Evolutionary conservation across 2,329 filamentous ascomycete genomes (phyloP).

Genomic region (Fusarium clavum): DNA sequence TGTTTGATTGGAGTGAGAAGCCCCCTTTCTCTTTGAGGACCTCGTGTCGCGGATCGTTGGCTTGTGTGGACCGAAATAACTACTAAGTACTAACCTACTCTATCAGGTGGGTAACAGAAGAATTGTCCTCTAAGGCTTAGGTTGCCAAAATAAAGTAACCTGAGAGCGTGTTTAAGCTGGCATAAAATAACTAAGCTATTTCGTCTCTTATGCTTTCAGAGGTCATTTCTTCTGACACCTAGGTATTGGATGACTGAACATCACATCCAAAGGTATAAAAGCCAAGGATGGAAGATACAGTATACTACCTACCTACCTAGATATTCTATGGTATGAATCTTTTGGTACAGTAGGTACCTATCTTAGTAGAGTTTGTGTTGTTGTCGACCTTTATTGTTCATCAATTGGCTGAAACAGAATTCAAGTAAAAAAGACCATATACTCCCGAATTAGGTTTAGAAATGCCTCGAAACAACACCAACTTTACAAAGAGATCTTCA

Average conservation of each 20-base stretch:
- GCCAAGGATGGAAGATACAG: neutral
- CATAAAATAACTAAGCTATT: too few relatives aligned
- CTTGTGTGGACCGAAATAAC: slow-evolving; percentile 26
- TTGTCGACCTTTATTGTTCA: neutral
- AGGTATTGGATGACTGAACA: slow-evolving; percentile 1
- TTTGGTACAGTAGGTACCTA: neutral
- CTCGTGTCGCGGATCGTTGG: slow-evolving; percentile 45
- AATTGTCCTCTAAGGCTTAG: too few relatives aligned
- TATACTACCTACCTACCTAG: neutral
- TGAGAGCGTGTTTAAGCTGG: too few relatives aligned
- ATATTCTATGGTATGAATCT: neutral
- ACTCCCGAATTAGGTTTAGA: slow-evolving; percentile 9
- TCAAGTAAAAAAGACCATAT: neutral
- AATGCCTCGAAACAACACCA: neutral
- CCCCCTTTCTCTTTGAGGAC: slow-evolving; percentile 41
- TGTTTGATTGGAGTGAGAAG: slow-evolving; percentile 34
- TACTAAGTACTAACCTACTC: neutral
- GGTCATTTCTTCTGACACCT: too few relatives aligned
- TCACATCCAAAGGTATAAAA: neutral
- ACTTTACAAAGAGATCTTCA: slow-evolving; percentile 29
- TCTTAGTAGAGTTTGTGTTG: neutral
- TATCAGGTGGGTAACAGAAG: too few relatives aligned
- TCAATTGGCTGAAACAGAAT: neutral
- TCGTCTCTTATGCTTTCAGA: too few relatives aligned
- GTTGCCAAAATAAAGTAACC: too few relatives aligned